These are phyloP conservation scores for Exobasidium rhododendri DNA, from an alignment of 1,284 basidiomycete species.

Conservation along the genomic window DNA sequence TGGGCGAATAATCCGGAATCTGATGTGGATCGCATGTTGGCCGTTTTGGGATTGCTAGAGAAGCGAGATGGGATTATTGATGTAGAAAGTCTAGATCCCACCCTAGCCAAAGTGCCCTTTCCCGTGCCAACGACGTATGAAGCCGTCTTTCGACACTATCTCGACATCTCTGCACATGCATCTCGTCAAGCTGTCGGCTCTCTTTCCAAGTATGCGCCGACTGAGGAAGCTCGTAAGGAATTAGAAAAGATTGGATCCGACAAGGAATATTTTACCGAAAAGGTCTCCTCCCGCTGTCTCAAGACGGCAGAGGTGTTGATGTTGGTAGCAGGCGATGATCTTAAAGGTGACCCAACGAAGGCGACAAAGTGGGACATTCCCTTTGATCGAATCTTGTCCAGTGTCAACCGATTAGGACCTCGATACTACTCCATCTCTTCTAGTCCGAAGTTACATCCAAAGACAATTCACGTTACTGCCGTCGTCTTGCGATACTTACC, in stretches of 20 bases:
- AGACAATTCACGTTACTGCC: constrained; percentile 86
- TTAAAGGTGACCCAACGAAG: constrained; percentile 61
- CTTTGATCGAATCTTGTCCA: constrained; percentile 91
- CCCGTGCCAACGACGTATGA: constrained; percentile 92
- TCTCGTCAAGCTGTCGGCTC: constrained; percentile 87
- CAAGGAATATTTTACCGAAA: constrained; percentile 76
- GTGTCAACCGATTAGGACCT: constrained; percentile 86
- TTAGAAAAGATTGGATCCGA: constrained; percentile 76
- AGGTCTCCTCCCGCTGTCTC: constrained; percentile 76
- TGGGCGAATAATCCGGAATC: constrained; percentile 93
- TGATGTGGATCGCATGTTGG: constrained; percentile 84
- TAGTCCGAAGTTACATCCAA: constrained; percentile 83
- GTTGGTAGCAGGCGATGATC: constrained; percentile 74
- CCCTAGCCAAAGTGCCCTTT: constrained; percentile 97
- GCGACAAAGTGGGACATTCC: constrained; percentile 87
- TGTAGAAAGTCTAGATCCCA: constrained; percentile 89
- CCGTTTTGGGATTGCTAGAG: constrained; percentile 72
- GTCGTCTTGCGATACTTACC: constrained; percentile 64
- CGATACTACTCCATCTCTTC: constrained; percentile 99
- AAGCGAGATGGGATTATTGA: constrained; percentile 74
- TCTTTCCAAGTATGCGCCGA: constrained; percentile 83
- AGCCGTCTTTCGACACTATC: constrained; percentile 91
- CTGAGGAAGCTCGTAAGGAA: constrained; percentile 69
- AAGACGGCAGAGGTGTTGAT: constrained; percentile 89
- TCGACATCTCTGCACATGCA: constrained; percentile 88